These are phyloP conservation scores for Beverwykella pulmonaria DNA, from an alignment of 495 filamentous ascomycete genomes.

Conservation along the genomic window DNA sequence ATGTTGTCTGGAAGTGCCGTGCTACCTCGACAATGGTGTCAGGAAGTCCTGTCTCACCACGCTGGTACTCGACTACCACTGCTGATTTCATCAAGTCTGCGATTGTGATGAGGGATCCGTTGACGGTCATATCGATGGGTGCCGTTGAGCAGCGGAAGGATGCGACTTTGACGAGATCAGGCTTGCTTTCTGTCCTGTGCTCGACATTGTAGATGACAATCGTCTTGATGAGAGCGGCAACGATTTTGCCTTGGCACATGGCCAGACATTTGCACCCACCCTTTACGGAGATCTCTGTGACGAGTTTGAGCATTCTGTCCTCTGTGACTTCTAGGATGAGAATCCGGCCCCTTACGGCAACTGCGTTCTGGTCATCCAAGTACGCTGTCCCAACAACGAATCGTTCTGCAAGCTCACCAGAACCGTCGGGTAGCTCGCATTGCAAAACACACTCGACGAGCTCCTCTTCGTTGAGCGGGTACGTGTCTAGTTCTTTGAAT, in stretches of 20 bases:
- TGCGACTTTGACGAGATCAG: conserved; percentile 63
- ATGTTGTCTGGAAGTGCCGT: conserved; percentile 77
- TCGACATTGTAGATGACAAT: conserved; percentile 53
- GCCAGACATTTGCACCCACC: conserved; percentile 79
- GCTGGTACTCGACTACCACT: conserved; percentile 69
- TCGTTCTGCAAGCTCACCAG: conserved; percentile 64
- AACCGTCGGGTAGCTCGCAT: conserved; percentile 69
- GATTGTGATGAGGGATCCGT: conserved; percentile 71
- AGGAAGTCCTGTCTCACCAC: conserved; percentile 46
- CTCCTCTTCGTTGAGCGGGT: conserved; percentile 62
- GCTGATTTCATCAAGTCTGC: conserved; percentile 94
- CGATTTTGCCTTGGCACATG: conserved; percentile 73
- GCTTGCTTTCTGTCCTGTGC: conserved; percentile 40
- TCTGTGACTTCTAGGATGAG: conserved; percentile 80
- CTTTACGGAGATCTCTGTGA: conserved; percentile 64
- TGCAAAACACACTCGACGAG: conserved; percentile 83
- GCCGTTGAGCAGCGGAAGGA: conserved; percentile 81
- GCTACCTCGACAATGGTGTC: conserved; percentile 70
- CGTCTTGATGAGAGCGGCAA: conserved; percentile 84
- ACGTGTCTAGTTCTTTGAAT: conserved; percentile 48
- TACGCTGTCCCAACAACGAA: conserved; percentile 89
- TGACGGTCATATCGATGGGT: conserved; percentile 79
- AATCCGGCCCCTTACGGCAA: conserved; percentile 70
- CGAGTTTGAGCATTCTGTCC: conserved; percentile 67
- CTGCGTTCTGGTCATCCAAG: conserved; percentile 60